phyloP scores from a whole-genome alignment of 2,329 filamentous ascomycete genomes.

The Talaromyces verruculosus region DNA sequence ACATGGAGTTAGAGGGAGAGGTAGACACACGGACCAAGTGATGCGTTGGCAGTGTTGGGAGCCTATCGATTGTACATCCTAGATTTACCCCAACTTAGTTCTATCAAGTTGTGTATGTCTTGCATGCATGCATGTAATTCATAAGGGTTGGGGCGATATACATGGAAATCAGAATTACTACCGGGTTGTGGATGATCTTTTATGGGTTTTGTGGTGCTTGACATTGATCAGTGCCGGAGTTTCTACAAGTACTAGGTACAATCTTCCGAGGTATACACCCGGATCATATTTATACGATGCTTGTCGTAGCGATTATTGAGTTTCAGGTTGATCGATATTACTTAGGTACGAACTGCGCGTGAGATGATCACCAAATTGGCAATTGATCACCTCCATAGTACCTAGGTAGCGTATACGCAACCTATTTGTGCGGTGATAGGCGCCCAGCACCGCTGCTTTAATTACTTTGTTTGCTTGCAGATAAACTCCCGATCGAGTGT shows the following conservation, averaged over 20 bases:
- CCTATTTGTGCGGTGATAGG: too few species aligned
- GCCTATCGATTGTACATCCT: conserved; percentile 16
- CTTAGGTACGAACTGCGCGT: too few species aligned
- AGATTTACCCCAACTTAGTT: neutral
- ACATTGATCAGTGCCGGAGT: neutral
- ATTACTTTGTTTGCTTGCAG: too few species aligned
- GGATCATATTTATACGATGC: neutral
- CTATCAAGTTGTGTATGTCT: neutral
- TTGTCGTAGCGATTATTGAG: too few species aligned
- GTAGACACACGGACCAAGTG: conserved; percentile 26
- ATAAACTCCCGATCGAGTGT: too few species aligned
- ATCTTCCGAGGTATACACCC: neutral
- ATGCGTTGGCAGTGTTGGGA: conserved; percentile 28
- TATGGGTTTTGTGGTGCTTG: neutral
- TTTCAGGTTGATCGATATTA: too few species aligned
- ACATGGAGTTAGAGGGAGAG: neutral
- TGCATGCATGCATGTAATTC: conserved; percentile 2
- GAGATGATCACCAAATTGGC: too few species aligned
- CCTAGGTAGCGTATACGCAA: too few species aligned
- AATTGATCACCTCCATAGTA: too few species aligned
- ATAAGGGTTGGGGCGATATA: neutral
- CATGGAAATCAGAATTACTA: neutral
- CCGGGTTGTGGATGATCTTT: neutral
- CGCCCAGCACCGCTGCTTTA: too few species aligned
- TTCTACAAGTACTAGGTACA: neutral